Base-by-base conservation (phyloP, 331 rosid species). In the Erythrophleum ivorense region DNA sequence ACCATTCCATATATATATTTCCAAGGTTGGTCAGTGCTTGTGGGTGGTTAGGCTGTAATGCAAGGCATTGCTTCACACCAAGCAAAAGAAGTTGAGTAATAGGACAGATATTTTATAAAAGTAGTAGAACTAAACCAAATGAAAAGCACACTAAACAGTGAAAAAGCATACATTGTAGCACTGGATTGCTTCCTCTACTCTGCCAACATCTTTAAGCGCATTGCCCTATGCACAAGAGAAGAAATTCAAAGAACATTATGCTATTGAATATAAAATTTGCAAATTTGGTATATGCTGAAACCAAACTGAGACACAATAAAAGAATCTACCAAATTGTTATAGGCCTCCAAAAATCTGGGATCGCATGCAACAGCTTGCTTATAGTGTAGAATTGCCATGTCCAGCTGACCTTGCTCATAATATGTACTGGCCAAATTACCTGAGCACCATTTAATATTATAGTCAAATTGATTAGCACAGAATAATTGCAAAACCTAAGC, bases 1-100 rank as follows among this genome's bases (percentile, higher is more conserved):
- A 94, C 99, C 99, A 96, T 77, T 96, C 99, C 99, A 96, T 96
- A 82, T 96, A 96, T 85, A 94, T 94, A 80, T 96, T 96, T 79
- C 99, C 99, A 76, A 96, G 98, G 85, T 96, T 96, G 82, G 99
- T 96, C 84, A 96, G 91, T 18, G 99, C 99, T 82, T 96, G 99
- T 24, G 99, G 98, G 59, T 96, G 99, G 88, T 88, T 96, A n/a
- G 98, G 94, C 83, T 96, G 98, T 68, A 96, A 76, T 40, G 90
- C 59, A 80, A 96, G 98, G 88, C 99, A 96, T 92, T 96, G 98
- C 99, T 96, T 84, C 86, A 90, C 33, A 50, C 52, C 77, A 83
- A 43, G 85, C 19, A 78, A 55, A 64, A 41, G 7, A 46, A 58
- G 19, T 74, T 75, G 6, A 84, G 87, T 40, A 89, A 91, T 21